Conservation (phyloP, 352 stramenopile species). For the Globisporangium splendens region DNA sequence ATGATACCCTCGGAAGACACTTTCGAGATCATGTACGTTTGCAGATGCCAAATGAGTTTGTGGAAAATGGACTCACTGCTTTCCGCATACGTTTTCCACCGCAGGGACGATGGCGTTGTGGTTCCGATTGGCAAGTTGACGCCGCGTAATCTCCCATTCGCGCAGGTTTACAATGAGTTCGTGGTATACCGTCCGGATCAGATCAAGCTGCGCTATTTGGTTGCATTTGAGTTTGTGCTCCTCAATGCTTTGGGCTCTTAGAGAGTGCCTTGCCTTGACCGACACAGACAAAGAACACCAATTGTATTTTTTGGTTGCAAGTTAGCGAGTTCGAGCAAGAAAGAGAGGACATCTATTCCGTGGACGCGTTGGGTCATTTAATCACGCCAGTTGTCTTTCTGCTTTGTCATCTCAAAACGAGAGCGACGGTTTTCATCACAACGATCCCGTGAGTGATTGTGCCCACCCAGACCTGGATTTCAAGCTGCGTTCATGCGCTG, state of each 20-base stretch:
- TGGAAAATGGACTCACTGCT: not conserved
- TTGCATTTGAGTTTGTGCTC: slow-evolving; percentile 35
- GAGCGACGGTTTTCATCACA: too few relatives aligned
- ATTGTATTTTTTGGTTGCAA: not conserved
- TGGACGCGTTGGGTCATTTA: too few relatives aligned
- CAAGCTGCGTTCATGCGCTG: too few relatives aligned
- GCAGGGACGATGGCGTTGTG: slow-evolving; percentile 43
- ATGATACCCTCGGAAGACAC: slow-evolving; percentile 48
- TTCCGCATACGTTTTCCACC: not conserved
- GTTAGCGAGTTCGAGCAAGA: too few relatives aligned
- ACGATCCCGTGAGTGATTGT: too few relatives aligned
- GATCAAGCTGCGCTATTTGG: slow-evolving; percentile 58
- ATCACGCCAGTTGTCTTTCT: too few relatives aligned
- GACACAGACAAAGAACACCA: too few relatives aligned
- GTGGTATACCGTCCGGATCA: slow-evolving; percentile 73
- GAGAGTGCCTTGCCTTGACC: too few relatives aligned
- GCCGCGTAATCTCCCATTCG: slow-evolving; percentile 37
- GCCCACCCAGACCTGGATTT: too few relatives aligned
- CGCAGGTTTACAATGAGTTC: slow-evolving; percentile 76
- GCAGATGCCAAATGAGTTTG: not conserved
- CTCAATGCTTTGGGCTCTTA: too few relatives aligned
- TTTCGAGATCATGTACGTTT: slow-evolving; percentile 37
- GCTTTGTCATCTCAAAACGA: too few relatives aligned
- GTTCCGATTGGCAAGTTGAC: slow-evolving; percentile 58
- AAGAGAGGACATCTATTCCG: too few relatives aligned